phyloP scores from a whole-genome alignment of 2,329 filamentous ascomycete species.

The Aspergillus sojae region DNA sequence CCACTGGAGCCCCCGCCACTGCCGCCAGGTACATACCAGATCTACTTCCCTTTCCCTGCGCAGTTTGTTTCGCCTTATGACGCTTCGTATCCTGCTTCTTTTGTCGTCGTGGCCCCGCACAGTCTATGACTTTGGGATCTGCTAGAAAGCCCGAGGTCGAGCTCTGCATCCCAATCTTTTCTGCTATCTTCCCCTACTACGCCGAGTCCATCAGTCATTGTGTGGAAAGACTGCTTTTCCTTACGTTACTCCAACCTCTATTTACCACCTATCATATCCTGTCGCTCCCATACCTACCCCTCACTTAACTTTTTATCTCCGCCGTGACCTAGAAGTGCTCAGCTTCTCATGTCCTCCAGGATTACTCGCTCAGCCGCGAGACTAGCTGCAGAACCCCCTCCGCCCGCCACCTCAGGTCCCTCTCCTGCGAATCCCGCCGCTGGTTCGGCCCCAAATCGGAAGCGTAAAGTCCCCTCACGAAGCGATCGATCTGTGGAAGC shows the following conservation, averaged over 20 bases:
- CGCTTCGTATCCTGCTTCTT: slow-evolving; percentile 2
- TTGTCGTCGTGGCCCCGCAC: slow-evolving; percentile 10
- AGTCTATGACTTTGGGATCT: slow-evolving; percentile 9
- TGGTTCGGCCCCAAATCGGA: slow-evolving; percentile 60
- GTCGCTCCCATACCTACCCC: neutral
- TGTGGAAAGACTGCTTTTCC: neutral
- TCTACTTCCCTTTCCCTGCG: slow-evolving; percentile 21
- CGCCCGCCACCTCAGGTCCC: slow-evolving; percentile 45
- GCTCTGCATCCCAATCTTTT: neutral
- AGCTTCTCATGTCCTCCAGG: slow-evolving; percentile 90
- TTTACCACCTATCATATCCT: neutral
- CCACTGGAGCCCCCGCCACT: slow-evolving; percentile 34
- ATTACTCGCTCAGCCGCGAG: slow-evolving; percentile 93
- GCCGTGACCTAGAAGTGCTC: slow-evolving; percentile 29
- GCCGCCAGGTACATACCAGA: slow-evolving; percentile 41
- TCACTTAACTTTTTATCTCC: slow-evolving; percentile 11
- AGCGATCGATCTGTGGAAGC: slow-evolving; percentile 49
- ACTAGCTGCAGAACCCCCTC: slow-evolving; percentile 69
- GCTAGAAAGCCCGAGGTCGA: slow-evolving; percentile 5
- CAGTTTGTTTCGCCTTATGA: slow-evolving; percentile 8
- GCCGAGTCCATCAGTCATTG: neutral
- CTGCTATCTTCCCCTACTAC: slow-evolving; percentile 2
- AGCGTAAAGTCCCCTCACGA: slow-evolving; percentile 70
- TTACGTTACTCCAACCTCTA: neutral
- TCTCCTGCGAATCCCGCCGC: slow-evolving; percentile 44